Conservation (phyloP, 1,284 basidiomycete genomes). For the Fistulinella staudtii region DNA sequence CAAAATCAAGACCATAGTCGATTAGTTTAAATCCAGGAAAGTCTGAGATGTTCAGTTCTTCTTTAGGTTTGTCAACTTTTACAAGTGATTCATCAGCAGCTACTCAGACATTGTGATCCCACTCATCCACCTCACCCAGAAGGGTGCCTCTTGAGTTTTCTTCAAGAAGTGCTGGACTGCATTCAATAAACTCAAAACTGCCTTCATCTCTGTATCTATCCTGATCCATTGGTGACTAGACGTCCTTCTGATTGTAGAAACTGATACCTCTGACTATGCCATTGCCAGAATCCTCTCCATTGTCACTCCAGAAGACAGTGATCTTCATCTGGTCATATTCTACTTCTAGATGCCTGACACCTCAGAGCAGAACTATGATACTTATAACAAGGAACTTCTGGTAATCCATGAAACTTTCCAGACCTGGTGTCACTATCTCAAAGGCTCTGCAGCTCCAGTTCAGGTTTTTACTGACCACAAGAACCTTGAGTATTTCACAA, state of each 20-base stretch:
- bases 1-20: background rate
- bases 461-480: background rate
- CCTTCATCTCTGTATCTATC: too few relatives aligned
- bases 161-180: background rate
- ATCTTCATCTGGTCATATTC: background rate
- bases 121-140: background rate
- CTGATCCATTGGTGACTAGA: background rate
- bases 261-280: constrained; percentile 37
- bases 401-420: too few relatives aligned
- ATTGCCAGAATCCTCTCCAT: constrained; percentile 31
- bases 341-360: background rate
- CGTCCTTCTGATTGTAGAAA: constrained; percentile 5
- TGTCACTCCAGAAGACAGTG: background rate
- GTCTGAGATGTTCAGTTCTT: too few relatives aligned
- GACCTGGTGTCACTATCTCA: background rate
- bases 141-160: background rate
- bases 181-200: background rate
- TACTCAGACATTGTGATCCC: background rate
- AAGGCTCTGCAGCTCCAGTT: background rate
- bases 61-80: too few relatives aligned
- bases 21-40: constrained; percentile 7
- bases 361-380: background rate
- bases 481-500: background rate
- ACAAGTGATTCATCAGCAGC: background rate
- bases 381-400: background rate